Base-by-base conservation (phyloP, 2,329 filamentous ascomycete genomes). In the Xylaria sp. region DNA sequence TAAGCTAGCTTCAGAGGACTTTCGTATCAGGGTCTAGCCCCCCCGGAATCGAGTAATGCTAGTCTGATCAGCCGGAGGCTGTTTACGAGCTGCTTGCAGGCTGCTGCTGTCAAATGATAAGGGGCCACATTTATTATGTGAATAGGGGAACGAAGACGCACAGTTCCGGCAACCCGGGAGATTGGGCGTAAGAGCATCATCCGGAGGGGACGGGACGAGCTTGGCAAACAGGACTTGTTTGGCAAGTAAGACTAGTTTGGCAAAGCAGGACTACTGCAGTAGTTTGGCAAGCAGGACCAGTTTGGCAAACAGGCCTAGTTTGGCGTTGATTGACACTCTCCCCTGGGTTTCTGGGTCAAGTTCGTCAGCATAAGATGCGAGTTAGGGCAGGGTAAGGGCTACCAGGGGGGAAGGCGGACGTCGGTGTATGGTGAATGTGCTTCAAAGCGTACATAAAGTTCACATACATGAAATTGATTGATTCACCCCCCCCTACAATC, bases 381-480 rank as follows among this genome's bases (percentile, higher is more conserved):
- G 13, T 9, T 39, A 55, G 53, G 17, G 53, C 15, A 55, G 53
- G 17, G 36, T n/a, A 42, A n/a, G 36, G 53, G 53, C 36, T 22
- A n/a, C 42, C 17, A 9, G 13, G 20, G 5, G 33, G 17, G 10
- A 13, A 22, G 36, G 10, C 7, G n/a, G 42, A n/a, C 17, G n/a
- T 42, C 38, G 36, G 25, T 29, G 51, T 42, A 42, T 42, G 33
- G 33, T 27, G 51, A 55, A 11, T 27, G 22, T 42, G 51, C 22
- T 33, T 55, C 22, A 39, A 55, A 42, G 51, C 38, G 51, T 42
- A 55, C 22, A 55, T 29, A 5, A 25, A n/a, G 36, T 27, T 55
- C 39, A 55, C 20, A 27, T 17, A 42, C 22, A 33, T 25, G 36
- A n/a, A 42, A 17, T n/a, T 55, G 51, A 42, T 55, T 29, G 53